Percentiles rank a stretch among this genome's conserved stretches.
Conservation (phyloP, 352 stramenopile species). For the Pelagophyceae sp. region DNA sequence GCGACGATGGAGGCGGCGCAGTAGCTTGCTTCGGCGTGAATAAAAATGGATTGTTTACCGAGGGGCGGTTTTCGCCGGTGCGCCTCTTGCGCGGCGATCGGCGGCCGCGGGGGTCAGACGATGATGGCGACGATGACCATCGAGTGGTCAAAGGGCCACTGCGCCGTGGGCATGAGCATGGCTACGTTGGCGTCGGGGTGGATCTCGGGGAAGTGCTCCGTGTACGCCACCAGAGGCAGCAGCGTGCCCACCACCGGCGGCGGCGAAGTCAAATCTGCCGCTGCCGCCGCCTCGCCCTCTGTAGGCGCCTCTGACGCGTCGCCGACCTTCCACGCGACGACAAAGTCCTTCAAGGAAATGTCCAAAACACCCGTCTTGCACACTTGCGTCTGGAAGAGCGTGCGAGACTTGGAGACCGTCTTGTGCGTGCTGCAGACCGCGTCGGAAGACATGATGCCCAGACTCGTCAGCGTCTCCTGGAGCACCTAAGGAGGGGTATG, state of each 20-base stretch:
- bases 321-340: background rate
- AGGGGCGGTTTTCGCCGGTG: too few species aligned
- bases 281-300: background rate
- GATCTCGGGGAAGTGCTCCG: background rate
- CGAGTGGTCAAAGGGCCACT: slow-evolving; percentile 9
- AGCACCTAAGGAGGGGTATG: too few species aligned
- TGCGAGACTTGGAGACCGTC: background rate
- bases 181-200: background rate
- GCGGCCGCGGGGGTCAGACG: background rate
- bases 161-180: slow-evolving; percentile 10
- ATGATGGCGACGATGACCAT: background rate
- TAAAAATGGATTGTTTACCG: too few species aligned
- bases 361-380: background rate
- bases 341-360: background rate
- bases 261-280: background rate
- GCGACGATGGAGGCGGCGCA: too few species aligned
- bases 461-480: background rate
- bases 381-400: background rate
- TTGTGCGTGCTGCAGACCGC: background rate
- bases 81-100: too few species aligned
- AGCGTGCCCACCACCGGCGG: too few species aligned
- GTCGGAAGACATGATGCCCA: background rate
- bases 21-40: too few species aligned
- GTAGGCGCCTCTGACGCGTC: background rate
- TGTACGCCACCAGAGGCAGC: background rate